Evolutionary conservation across 352 stramenopile species (phyloP).

Genomic region (Globisporangium alternatum): DNA sequence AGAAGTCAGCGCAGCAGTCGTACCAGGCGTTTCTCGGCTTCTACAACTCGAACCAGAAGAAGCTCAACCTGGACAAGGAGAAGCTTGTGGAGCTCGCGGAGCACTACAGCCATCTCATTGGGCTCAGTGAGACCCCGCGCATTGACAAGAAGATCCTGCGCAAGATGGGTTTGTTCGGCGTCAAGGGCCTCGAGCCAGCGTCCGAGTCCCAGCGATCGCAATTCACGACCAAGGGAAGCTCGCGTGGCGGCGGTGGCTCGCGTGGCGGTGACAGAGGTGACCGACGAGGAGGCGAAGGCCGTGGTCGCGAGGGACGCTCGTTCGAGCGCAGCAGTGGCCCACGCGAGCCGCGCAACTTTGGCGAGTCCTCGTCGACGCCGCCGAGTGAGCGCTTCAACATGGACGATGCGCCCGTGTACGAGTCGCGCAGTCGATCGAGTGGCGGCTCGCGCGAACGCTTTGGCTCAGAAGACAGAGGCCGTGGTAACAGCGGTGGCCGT

Average conservation of each 20-base stretch:
- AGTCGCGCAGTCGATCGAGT: not conserved
- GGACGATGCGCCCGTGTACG: constrained; percentile 1
- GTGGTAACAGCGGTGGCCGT: not conserved
- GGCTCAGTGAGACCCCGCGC: constrained; percentile 63
- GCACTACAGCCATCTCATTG: constrained; percentile 52
- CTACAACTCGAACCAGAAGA: constrained; percentile 84
- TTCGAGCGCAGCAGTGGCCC: constrained; percentile 1
- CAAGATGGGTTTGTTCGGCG: constrained; percentile 87
- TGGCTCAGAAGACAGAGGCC: constrained; percentile 1
- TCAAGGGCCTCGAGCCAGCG: constrained; percentile 55
- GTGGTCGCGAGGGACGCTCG: not conserved
- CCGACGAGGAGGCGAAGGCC: not conserved
- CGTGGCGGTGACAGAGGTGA: not conserved
- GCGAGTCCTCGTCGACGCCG: constrained; percentile 11
- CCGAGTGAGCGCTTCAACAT: constrained; percentile 14
- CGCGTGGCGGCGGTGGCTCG: not conserved
- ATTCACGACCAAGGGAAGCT: constrained; percentile 19
- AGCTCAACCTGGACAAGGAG: constrained; percentile 27
- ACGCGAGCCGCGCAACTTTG: constrained; percentile 18
- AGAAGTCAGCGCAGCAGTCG: constrained; percentile 80
- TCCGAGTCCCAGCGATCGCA: constrained; percentile 11
- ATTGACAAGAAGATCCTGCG: constrained; percentile 87
- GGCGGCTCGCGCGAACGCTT: constrained; percentile 1
- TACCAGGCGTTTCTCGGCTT: constrained; percentile 96
- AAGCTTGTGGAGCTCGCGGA: constrained; percentile 81